phyloP scores from a whole-genome alignment of 2,329 filamentous ascomycete genomes.

The Fusarium marasasianum region DNA sequence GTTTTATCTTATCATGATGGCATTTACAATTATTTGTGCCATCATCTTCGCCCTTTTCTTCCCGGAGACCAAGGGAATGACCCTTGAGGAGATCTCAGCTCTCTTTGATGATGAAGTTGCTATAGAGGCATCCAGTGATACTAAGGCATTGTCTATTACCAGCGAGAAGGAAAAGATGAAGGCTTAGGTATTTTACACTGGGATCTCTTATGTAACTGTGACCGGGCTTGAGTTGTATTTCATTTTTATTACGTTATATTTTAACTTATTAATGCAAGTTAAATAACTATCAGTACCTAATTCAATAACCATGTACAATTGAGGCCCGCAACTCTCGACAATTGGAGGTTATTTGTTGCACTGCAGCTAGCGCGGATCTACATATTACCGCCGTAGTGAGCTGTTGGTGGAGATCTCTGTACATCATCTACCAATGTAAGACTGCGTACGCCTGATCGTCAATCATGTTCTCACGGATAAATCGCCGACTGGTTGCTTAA shows the following conservation, averaged over 20 bases:
- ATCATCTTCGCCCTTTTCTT: background rate
- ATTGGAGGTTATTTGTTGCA: no score
- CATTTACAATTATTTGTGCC: background rate
- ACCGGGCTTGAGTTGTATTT: rapidly evolving
- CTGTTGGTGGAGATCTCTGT: background rate
- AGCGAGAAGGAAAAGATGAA: background rate
- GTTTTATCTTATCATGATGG: background rate
- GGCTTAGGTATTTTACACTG: background rate
- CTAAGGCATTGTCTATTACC: background rate
- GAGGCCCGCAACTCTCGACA: rapidly evolving
- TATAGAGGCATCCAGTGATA: background rate
- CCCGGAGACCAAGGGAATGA: background rate
- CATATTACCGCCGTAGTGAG: background rate
- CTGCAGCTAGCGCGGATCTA: background rate
- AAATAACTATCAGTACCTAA: rapidly evolving
- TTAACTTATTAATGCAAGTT: no score
- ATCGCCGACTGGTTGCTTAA: background rate
- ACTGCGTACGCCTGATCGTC: background rate
- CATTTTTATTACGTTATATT: rapidly evolving
- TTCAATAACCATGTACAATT: no score
- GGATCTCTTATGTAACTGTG: rapidly evolving
- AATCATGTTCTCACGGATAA: background rate
- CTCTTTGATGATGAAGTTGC: background rate
- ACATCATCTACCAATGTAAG: background rate
- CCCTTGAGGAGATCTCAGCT: background rate